Conservation (phyloP, 345 rosid genomes). For the Mallotus nudiflorus region DNA sequence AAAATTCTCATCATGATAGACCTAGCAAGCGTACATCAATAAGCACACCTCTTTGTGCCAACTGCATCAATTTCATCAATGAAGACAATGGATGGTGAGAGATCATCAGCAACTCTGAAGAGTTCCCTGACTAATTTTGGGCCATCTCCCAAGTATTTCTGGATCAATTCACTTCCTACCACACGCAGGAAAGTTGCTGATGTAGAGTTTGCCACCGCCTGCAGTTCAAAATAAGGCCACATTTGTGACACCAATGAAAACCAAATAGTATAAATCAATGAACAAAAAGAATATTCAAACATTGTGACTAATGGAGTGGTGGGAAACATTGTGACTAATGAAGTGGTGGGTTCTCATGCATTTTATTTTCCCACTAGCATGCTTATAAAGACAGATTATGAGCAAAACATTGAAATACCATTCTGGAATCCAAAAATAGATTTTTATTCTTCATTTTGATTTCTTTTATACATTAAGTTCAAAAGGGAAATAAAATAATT, state of each 20-base stretch:
- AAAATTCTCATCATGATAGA: background rate
- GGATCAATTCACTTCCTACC: slow-evolving; percentile 96
- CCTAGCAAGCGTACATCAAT: background rate
- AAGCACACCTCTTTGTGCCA: slow-evolving; percentile 31
- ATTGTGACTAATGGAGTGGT: background rate
- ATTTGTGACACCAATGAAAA: background rate
- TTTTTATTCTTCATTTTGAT: no score
- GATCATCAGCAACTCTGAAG: slow-evolving; percentile 64
- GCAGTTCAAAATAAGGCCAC: slow-evolving; percentile 1
- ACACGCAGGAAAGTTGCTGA: slow-evolving; percentile 96
- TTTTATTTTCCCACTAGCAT: no score
- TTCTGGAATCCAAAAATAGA: no score
- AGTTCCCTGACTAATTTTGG: slow-evolving; percentile 94
- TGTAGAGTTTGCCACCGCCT: slow-evolving; percentile 93
- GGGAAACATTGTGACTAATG: no score
- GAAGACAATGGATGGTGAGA: slow-evolving; percentile 34
- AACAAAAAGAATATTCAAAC: background rate
- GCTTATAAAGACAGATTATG: no score
- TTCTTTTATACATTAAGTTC: no score
- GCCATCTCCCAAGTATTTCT: slow-evolving; percentile 96
- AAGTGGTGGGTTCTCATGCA: no score
- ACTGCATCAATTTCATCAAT: slow-evolving; percentile 38
- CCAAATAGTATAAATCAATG: background rate
- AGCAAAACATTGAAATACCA: no score
- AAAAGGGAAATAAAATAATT: no score